Conservation (phyloP, 495 filamentous ascomycete genomes). For the Cetradonia linearis region DNA sequence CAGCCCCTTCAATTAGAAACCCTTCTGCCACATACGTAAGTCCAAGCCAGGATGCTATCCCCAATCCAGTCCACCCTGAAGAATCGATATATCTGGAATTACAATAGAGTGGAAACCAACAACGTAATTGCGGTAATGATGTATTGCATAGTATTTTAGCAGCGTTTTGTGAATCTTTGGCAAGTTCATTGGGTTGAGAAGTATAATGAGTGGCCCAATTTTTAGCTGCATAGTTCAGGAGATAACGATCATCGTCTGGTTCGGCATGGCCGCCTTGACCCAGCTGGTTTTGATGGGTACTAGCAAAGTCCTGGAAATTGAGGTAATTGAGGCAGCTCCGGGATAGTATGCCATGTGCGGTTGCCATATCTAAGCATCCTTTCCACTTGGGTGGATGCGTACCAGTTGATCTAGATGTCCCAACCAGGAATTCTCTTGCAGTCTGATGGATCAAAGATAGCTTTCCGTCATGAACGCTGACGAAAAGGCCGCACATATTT, state of each 20-base stretch:
- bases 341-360: not conserved
- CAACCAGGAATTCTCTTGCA: slow-evolving; percentile 33
- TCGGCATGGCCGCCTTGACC: not conserved
- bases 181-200: too few relatives aligned
- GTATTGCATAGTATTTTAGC: not conserved
- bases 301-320: not conserved
- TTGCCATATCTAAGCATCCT: not conserved
- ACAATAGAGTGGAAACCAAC: not conserved
- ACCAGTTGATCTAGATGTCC: not conserved
- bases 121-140: not conserved
- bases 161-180: too few relatives aligned
- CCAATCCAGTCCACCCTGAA: not conserved
- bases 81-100: too few relatives aligned
- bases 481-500: slow-evolving; percentile 32
- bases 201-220: too few relatives aligned
- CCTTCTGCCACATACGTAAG: not conserved
- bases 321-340: not conserved
- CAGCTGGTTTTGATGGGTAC: not conserved
- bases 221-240: too few relatives aligned
- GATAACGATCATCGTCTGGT: not conserved
- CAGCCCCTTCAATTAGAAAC: not conserved
- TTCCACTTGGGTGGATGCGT: not conserved
- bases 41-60: not conserved
- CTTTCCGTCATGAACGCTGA: slow-evolving; percentile 29
- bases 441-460: slow-evolving; percentile 38